Base-by-base conservation (phyloP, 2,329 filamentous ascomycete genomes). In the Fusarium begoniae region DNA sequence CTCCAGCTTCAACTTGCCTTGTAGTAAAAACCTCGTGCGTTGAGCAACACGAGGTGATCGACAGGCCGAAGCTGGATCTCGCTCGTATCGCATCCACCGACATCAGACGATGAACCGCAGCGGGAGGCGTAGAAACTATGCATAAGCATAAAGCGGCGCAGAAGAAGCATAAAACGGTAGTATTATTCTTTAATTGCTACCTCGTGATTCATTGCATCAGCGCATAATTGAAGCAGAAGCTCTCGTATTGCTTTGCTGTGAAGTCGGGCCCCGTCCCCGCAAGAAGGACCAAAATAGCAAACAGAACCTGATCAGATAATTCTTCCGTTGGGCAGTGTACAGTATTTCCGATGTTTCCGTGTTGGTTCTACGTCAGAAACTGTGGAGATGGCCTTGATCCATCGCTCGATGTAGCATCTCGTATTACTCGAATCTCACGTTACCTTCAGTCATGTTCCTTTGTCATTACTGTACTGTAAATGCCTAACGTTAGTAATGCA, bases 11-110 rank as follows among this genome's bases (percentile, higher is more conserved):
- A 26, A 18, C 8, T 26, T 41, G 8, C 65, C 67, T 44, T 70
- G 66, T 20, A 70, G 28, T 22, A 11, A 22, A 37, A 38, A 45
- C 57, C 63, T 48, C 41, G 35, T 43, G 63, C 35, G 63, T 43
- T 24, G 28, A 22, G n/a, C n/a, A 70, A 75, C 76, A 78, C 75
- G 74, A 78, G 72, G 58, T 63, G 70, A 77, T 77, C 74, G 70
- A 64, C 74, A 60, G 45, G 51, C 60, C 55, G 40, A 59, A 59
- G 58, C 59, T 56, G 68, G 63, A 77, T 78, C 77, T 78, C 77
- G 74, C 76, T 78, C 77, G 74, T 78, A 78, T 78, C 28, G 48
- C 38, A 59, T 44, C 57, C 65, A 64, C 66, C 43, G 22, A 50
- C 48, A 70, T 51, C 26, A 74, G 73, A 66, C 73, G 71, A 76